Conservation (phyloP, 805 yeast genomes). For the Myxozyma neotropica region DNA sequence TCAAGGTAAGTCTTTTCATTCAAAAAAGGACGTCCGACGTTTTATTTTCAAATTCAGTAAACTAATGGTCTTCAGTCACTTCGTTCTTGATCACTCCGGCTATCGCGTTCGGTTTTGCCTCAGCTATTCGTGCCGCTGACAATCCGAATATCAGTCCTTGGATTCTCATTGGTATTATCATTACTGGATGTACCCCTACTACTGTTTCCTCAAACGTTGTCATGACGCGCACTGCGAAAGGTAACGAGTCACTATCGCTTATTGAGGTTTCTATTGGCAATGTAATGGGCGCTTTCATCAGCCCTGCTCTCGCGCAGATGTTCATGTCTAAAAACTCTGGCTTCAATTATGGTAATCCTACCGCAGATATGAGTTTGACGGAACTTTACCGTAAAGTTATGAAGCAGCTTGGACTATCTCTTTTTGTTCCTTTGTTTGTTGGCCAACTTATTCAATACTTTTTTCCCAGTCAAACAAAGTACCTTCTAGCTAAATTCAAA, state of each 20-base stretch:
- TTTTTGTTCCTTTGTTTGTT: constrained; percentile 83
- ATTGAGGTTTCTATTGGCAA: constrained; percentile 88
- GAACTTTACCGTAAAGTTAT: constrained; percentile 71
- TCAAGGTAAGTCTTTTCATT: constrained; percentile 38
- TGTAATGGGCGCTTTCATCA: constrained; percentile 79
- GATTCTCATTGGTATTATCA: constrained; percentile 78
- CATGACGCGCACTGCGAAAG: constrained; percentile 85
- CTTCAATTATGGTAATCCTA: constrained; percentile 77
- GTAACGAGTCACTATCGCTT: constrained; percentile 74
- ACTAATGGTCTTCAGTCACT: constrained; percentile 41
- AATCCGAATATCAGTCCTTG: constrained; percentile 67
- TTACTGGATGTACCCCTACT: constrained; percentile 87
- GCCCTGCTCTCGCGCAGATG: constrained; percentile 83
- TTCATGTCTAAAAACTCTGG: constrained; percentile 59
- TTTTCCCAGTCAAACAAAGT: constrained; percentile 64
- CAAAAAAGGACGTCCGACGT: neutral
- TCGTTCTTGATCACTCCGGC: constrained; percentile 74
- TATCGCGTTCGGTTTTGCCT: constrained; percentile 70
- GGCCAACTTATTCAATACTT: constrained; percentile 81
- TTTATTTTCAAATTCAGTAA: neutral
- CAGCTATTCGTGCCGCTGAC: constrained; percentile 63
- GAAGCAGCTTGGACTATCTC: constrained; percentile 84
- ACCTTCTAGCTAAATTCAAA: constrained; percentile 59
- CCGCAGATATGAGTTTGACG: constrained; percentile 48
- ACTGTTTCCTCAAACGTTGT: constrained; percentile 91